A percentile compares a stretch with the other conserved stretches of the same genome.
These are phyloP conservation scores for Ophiocordyceps polyrhachis-furcata DNA, from an alignment of 2,329 filamentous ascomycete species.

Conservation along the genomic window DNA sequence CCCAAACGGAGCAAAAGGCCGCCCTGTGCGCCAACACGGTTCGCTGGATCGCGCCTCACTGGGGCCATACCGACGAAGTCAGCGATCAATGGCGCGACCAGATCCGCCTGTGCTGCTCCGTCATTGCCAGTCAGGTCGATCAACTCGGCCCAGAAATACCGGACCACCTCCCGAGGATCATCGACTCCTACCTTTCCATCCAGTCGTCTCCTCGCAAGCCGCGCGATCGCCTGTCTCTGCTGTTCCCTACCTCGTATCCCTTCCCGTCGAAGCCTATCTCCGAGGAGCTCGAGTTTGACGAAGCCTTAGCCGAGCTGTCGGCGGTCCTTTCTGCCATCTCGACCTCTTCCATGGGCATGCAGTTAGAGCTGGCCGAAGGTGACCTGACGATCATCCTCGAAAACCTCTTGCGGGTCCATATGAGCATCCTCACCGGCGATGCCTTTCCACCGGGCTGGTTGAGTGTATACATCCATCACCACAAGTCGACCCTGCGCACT, in stretches of 20 bases:
- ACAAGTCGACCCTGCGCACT: constrained; percentile 73
- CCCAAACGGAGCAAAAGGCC: constrained; percentile 54
- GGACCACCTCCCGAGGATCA: constrained; percentile 76
- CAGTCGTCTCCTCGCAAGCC: constrained; percentile 32
- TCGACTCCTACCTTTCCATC: constrained; percentile 73
- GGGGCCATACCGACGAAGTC: constrained; percentile 57
- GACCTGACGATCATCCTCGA: constrained; percentile 60
- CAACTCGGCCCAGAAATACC: constrained; percentile 65
- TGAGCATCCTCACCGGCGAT: constrained; percentile 75
- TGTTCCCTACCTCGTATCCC: constrained; percentile 81
- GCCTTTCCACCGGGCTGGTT: constrained; percentile 84
- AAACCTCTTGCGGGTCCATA: constrained; percentile 65
- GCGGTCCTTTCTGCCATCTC: constrained; percentile 71
- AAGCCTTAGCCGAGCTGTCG: constrained; percentile 73
- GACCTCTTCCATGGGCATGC: constrained; percentile 49
- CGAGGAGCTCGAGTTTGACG: constrained; percentile 50
- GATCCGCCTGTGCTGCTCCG: constrained; percentile 80
- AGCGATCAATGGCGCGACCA: constrained; percentile 84
- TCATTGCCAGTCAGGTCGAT: constrained; percentile 70
- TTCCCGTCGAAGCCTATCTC: constrained; percentile 58
- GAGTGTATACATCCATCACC: constrained; percentile 82
- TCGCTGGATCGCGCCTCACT: constrained; percentile 83
- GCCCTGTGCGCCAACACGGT: constrained; percentile 66
- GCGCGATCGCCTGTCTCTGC: constrained; percentile 57
- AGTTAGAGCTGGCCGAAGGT: constrained; percentile 54